These are phyloP conservation scores for Emiliania huxleyi DNA, from an alignment of 78 protist species.

Conservation along the genomic window DNA sequence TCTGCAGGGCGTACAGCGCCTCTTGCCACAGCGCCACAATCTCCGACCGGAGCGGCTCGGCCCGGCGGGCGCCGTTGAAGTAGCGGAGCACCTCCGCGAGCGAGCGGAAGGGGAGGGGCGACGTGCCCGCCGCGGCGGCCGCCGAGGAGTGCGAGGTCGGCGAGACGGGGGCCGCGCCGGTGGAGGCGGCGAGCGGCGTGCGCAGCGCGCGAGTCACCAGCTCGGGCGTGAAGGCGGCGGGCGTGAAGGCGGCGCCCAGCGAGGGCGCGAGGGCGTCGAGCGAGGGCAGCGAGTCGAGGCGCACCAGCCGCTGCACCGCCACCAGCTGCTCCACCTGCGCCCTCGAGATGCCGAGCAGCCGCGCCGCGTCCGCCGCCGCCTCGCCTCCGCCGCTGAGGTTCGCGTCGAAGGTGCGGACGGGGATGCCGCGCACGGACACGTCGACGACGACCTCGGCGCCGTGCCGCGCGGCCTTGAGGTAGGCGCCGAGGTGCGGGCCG, in stretches of 20 bases:
- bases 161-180: too few relatives aligned
- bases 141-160: too few relatives aligned
- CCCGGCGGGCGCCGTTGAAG: not conserved
- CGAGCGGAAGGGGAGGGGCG: too few relatives aligned
- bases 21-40: not conserved
- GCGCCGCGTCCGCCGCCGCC: not conserved
- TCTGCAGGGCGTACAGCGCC: not conserved
- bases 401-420: not conserved
- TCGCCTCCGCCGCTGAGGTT: too few relatives aligned
- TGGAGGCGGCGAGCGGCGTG: too few relatives aligned
- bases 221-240: too few relatives aligned
- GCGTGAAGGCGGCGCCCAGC: too few relatives aligned
- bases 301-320: not conserved
- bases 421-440: not conserved
- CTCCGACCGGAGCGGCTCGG: not conserved
- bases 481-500: not conserved
- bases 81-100: not conserved
- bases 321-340: not conserved
- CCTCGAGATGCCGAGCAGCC: not conserved
- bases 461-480: not conserved
- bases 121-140: too few relatives aligned
- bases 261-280: too few relatives aligned
- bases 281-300: not conserved
- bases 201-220: too few relatives aligned
- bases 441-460: not conserved